These are phyloP conservation scores for Mayamaea pseudoterrestris DNA, from an alignment of 108 stramenopile species.

Conservation along the genomic window DNA sequence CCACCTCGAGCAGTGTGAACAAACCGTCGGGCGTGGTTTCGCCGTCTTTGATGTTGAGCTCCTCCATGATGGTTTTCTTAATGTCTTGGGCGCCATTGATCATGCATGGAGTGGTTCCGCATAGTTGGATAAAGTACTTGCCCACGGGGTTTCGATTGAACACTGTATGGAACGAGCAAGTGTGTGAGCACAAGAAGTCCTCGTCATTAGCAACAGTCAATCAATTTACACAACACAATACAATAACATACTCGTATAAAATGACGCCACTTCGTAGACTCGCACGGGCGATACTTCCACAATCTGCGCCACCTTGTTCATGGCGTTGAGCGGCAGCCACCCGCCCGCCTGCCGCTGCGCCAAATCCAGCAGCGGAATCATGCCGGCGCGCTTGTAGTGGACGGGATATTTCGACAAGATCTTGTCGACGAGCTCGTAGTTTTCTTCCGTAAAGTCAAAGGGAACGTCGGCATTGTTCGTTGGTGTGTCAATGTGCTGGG, in stretches of 20 bases:
- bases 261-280: slow-evolving; percentile 97
- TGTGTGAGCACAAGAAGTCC: no score
- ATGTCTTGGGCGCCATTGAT: slow-evolving; percentile 98
- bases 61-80: slow-evolving; percentile 92
- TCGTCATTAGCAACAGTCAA: no score
- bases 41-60: slow-evolving; percentile 93
- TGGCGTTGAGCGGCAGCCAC: slow-evolving; percentile 97
- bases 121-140: slow-evolving; percentile 99
- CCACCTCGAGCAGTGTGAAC: slow-evolving; percentile 98
- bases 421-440: slow-evolving; percentile 82
- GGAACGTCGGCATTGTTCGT: slow-evolving; percentile 84
- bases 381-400: slow-evolving; percentile 96
- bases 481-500: slow-evolving; percentile 87
- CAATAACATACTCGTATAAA: no score
- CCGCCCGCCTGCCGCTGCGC: slow-evolving; percentile 96
- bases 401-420: slow-evolving; percentile 91
- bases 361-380: slow-evolving; percentile 92
- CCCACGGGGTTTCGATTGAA: slow-evolving; percentile 99
- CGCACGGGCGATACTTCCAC: slow-evolving; percentile 80
- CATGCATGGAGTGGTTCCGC: slow-evolving; percentile 99
- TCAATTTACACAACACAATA: no score
- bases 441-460: slow-evolving; percentile 93
- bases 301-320: slow-evolving; percentile 98
- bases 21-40: slow-evolving; percentile 94
- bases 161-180: slow-evolving; percentile 99